Evolutionary conservation across 1,284 basidiomycete species (phyloP), one percentile per base, ranked within the genome.

Genomic region (Puccinia horiana): DNA sequence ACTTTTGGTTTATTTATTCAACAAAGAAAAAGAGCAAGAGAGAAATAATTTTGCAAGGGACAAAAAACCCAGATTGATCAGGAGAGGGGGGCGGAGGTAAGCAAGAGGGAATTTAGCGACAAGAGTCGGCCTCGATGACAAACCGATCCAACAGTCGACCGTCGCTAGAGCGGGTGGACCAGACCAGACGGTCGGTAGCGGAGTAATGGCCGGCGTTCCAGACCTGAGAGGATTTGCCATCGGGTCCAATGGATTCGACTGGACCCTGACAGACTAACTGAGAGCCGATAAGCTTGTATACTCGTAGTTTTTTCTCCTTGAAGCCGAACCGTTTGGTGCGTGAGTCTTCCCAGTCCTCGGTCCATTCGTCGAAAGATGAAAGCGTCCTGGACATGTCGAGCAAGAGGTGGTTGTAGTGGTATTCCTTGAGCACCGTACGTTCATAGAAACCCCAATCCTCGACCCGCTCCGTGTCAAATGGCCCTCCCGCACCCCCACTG

Each of bases 401-500:
- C 16, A 35, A 61, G 1, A 85, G 16, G 82, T 78, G 79, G 11
- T 83, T 84, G 12, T 83, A 83, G 52, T 85, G 85, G 77, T 84
- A 76, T 35, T 63, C 26, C 32, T 79, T 80, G 18, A 40, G 37
- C 1, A 77, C 29, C 12, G 54, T 70, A 29, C 42, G 32, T 69
- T 81, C 83, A 67, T 83, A 84, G 65, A 85, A 83, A 16, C 83
- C 84, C 85, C 85, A 85, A 0, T 84, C 74, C 61, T 85, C 85
- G 26, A 85, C 85, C 2, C 63, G 58, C 35, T 85, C 85, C 14
- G 16, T 12, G 65, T 85, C 85, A n/a, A 85, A 76, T 23, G 83
- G 75, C 14, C 85, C 85, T 12, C 85, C 85, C 4, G 85, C 84
- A 0, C 85, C 85, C 1, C 85, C 85, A 11, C 76, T 73, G 12